Evolutionary conservation across 371 early-diverging fungal species (phyloP).

Genomic region (Saksenaea vasiformis): DNA sequence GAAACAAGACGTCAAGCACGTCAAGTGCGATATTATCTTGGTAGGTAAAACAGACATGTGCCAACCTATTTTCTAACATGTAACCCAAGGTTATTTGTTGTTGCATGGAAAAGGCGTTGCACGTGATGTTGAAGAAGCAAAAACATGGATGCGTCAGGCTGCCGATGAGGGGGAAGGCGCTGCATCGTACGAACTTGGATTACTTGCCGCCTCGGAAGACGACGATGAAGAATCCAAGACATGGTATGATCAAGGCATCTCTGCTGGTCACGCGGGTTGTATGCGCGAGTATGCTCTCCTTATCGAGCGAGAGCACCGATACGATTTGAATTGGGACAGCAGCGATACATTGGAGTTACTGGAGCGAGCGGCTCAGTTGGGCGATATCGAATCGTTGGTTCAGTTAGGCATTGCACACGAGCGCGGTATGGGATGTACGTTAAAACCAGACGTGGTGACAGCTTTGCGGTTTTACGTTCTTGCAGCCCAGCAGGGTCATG

Average conservation of each 20-base stretch:
- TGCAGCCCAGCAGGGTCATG: constrained; percentile 1
- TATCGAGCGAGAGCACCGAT: constrained; percentile 1
- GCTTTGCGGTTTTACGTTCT: constrained; percentile 2
- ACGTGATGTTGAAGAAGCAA: background rate
- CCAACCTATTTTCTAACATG: background rate
- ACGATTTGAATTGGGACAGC: constrained; percentile 3
- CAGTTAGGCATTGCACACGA: constrained; percentile 1
- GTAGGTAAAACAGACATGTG: constrained; percentile 12
- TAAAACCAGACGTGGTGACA: background rate
- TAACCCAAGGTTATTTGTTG: constrained; percentile 14
- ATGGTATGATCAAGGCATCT: constrained; percentile 9
- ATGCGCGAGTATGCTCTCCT: constrained; percentile 10
- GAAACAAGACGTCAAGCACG: constrained; percentile 34
- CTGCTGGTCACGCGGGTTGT: constrained; percentile 5
- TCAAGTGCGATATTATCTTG: constrained; percentile 35
- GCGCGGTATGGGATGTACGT: background rate
- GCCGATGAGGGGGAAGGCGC: constrained; percentile 23
- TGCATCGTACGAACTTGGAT: constrained; percentile 25
- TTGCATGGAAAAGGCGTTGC: constrained; percentile 10
- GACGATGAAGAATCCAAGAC: constrained; percentile 10
- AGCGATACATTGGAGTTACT: constrained; percentile 5
- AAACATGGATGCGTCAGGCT: constrained; percentile 14
- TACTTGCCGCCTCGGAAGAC: constrained; percentile 2
- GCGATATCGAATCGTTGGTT: constrained; percentile 4
- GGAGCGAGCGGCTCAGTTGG: constrained; percentile 3